Evolutionary conservation across 2,329 filamentous ascomycete species (phyloP).

Genomic region (Chrysosporium queenslandicum): DNA sequence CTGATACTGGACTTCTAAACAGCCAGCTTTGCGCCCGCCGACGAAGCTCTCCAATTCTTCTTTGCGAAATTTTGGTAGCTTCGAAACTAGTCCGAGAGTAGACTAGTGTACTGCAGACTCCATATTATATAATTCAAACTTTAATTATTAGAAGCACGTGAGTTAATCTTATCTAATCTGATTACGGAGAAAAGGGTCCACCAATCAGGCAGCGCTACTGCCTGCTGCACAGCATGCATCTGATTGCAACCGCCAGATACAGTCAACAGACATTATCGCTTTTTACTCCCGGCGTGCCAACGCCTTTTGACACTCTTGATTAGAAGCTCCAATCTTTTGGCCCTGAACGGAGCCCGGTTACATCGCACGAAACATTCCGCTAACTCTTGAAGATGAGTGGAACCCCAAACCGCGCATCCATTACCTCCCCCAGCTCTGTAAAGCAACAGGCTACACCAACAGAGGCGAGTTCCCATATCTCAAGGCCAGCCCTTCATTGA

Average conservation of each 20-base stretch:
- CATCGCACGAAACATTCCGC: too few relatives aligned
- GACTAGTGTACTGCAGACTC: too few relatives aligned
- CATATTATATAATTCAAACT: not conserved
- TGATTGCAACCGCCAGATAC: not conserved
- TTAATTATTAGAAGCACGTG: too few relatives aligned
- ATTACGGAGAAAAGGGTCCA: not conserved
- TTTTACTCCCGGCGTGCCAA: not conserved
- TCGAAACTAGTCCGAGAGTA: not conserved
- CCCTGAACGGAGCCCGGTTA: too few relatives aligned
- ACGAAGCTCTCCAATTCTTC: conserved; percentile 5
- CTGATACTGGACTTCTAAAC: too few relatives aligned
- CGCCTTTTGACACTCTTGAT: not conserved
- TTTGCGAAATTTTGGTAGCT: conserved; percentile 11
- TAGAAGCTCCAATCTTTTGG: too few relatives aligned
- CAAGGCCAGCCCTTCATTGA: not conserved
- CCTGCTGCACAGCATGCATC: not conserved
- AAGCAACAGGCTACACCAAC: not conserved
- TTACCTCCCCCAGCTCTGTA: conserved; percentile 4
- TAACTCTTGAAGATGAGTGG: conserved; percentile 6
- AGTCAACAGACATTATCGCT: not conserved
- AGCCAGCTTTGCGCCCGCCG: not conserved
- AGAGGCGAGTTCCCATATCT: not conserved
- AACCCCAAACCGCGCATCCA: conserved; percentile 1
- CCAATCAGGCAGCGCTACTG: not conserved
- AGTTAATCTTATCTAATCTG: conserved; percentile 11